Conservation (phyloP, 2,329 filamentous ascomycete genomes). For the Aspergillus puulaauensis region DNA sequence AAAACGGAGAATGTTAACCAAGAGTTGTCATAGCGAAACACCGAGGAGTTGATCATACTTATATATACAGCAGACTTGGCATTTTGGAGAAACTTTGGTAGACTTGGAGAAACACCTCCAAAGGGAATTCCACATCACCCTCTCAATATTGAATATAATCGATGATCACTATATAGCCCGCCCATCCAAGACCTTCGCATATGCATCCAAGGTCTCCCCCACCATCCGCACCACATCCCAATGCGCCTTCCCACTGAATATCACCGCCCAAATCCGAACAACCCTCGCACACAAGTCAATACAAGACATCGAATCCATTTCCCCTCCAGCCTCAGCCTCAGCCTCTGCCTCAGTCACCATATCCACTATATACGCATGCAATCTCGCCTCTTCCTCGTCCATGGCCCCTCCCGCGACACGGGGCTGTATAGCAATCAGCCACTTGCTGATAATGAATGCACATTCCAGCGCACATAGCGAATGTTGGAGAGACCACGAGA, state of each 20-base stretch:
- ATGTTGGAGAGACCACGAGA: conserved; percentile 21
- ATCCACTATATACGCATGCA: background rate
- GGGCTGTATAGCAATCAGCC: conserved; percentile 17
- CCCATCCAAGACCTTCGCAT: too few species aligned
- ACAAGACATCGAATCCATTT: too few species aligned
- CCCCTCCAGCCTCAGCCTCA: background rate
- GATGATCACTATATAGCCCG: too few species aligned
- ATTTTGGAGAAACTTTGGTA: too few species aligned
- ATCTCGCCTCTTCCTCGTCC: background rate
- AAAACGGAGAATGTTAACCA: too few species aligned
- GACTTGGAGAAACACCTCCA: too few species aligned
- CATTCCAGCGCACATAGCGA: conserved; percentile 23
- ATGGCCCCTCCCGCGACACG: too few species aligned
- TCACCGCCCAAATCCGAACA: background rate
- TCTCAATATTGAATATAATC: too few species aligned
- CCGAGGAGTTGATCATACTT: too few species aligned
- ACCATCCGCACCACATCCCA: background rate
- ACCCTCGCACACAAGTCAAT: background rate
- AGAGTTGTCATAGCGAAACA: too few species aligned
- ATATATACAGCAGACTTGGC: too few species aligned
- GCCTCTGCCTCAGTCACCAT: background rate
- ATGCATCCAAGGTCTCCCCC: background rate
- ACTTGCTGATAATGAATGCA: conserved; percentile 37
- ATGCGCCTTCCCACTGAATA: background rate
- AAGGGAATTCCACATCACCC: too few species aligned